Conservation (phyloP, 192 early-diverging fungal genomes). For the Coemansia sp. region DNA sequence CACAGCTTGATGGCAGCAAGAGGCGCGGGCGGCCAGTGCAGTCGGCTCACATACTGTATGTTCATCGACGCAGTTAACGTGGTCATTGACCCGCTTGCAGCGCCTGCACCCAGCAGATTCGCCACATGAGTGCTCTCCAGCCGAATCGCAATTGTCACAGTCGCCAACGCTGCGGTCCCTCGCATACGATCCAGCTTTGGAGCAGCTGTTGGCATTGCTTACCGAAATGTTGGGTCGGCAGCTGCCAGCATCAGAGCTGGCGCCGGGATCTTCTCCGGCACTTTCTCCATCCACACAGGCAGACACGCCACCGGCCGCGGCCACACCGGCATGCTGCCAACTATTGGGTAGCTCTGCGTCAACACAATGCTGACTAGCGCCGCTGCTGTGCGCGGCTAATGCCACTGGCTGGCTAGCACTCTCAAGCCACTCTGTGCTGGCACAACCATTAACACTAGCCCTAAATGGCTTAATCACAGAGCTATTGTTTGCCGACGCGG, state of each 20-base stretch:
- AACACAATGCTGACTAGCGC: constrained; percentile 4
- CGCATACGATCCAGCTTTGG: constrained; percentile 12
- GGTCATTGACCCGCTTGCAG: neutral
- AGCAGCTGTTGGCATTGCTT: constrained; percentile 5
- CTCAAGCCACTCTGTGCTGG: constrained; percentile 15
- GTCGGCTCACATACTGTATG: neutral
- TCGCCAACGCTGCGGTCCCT: neutral
- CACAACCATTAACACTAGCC: neutral
- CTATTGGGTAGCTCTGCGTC: neutral
- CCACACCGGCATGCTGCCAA: neutral
- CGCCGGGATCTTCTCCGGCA: constrained; percentile 1
- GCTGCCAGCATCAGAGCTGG: constrained; percentile 1
- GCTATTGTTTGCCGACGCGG: neutral
- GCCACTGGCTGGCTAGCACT: constrained; percentile 1
- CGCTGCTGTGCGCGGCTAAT: neutral
- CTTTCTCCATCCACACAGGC: neutral
- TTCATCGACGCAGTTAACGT: neutral
- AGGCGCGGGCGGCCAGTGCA: neutral
- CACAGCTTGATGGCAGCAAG: neutral
- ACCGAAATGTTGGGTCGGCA: constrained; percentile 13
- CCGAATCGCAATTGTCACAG: neutral
- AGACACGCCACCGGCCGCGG: neutral
- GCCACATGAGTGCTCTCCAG: neutral
- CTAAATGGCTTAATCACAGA: constrained; percentile 5
- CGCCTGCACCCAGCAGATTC: neutral